Evolutionary conservation across 2,329 filamentous ascomycete genomes (phyloP).

Genomic region (Diaporthe vaccinii): DNA sequence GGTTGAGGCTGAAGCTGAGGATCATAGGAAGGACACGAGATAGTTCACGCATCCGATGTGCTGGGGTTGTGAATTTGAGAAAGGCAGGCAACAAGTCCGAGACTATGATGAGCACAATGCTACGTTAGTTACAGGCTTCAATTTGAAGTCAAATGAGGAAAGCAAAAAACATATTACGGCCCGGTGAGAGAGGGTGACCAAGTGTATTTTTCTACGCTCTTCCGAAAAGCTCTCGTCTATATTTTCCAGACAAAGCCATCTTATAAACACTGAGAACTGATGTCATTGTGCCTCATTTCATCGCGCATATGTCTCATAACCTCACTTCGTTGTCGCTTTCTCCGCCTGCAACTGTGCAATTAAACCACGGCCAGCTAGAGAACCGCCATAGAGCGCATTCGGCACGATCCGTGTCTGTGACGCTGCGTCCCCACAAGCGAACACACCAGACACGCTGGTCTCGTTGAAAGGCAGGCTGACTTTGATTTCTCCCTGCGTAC

Average conservation of each 20-base stretch:
- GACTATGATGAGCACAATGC: neutral
- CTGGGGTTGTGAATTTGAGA: no score
- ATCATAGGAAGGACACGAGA: constrained; percentile 50
- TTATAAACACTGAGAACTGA: neutral
- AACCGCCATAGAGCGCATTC: constrained; percentile 34
- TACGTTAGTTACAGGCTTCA: no score
- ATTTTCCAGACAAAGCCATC: neutral
- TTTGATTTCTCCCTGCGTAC: constrained; percentile 35
- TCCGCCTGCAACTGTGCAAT: constrained; percentile 34
- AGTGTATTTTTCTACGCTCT: neutral
- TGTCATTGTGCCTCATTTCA: no score
- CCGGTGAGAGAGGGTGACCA: neutral
- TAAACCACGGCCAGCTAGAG: constrained; percentile 30
- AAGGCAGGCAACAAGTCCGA: neutral
- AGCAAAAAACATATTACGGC: neutral
- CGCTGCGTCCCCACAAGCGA: constrained; percentile 40
- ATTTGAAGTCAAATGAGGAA: neutral
- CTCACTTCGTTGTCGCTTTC: neutral
- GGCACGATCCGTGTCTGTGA: constrained; percentile 15
- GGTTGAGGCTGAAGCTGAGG: constrained; percentile 51
- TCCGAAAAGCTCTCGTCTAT: neutral
- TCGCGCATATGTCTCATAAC: neutral
- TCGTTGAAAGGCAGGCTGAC: constrained; percentile 30
- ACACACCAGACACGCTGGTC: constrained; percentile 36
- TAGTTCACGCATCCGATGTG: neutral